Evolutionary conservation across 768 basidiomycete genomes (phyloP).

Genomic region (Lactarius evosmus): DNA sequence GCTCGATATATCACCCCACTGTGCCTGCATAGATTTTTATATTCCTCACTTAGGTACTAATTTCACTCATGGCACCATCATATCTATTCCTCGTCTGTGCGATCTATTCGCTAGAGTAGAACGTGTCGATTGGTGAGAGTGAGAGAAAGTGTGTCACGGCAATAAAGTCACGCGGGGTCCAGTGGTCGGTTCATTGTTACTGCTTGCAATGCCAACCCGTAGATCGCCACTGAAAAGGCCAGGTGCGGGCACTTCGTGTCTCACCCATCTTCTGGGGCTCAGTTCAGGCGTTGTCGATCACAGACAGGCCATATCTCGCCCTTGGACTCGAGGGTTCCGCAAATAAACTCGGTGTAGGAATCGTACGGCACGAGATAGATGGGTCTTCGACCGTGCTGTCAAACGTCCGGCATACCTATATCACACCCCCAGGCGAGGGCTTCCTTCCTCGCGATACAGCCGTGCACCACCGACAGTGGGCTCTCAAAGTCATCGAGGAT

Average conservation of each 20-base stretch:
- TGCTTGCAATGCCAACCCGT: conserved; percentile 21
- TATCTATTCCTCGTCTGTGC: conserved; percentile 9
- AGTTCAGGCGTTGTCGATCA: neutral
- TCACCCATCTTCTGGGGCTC: neutral
- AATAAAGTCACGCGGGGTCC: neutral
- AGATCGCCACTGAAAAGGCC: conserved; percentile 24
- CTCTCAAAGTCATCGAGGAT: conserved; percentile 72
- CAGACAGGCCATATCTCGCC: conserved; percentile 74
- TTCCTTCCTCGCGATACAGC: conserved; percentile 97
- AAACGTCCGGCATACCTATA: conserved; percentile 96
- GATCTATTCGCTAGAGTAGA: neutral
- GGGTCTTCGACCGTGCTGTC: conserved; percentile 76
- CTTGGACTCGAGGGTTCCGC: conserved; percentile 97
- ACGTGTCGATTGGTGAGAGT: neutral
- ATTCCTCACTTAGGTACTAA: conserved; percentile 25
- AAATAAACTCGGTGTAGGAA: conserved; percentile 94
- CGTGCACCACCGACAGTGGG: conserved; percentile 94
- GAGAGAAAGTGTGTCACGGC: neutral
- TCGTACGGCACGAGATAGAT: conserved; percentile 79
- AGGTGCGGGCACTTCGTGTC: conserved; percentile 12
- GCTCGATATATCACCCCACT: conserved; percentile 7
- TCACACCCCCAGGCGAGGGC: conserved; percentile 97
- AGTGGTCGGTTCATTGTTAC: neutral
- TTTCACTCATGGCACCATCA: conserved; percentile 23
- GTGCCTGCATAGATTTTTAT: conserved; percentile 24